A percentile compares a stretch with the other conserved stretches of the same genome.
Evolutionary conservation across 2,329 filamentous ascomycete genomes (phyloP).

Genomic region (Helotiales sp.): DNA sequence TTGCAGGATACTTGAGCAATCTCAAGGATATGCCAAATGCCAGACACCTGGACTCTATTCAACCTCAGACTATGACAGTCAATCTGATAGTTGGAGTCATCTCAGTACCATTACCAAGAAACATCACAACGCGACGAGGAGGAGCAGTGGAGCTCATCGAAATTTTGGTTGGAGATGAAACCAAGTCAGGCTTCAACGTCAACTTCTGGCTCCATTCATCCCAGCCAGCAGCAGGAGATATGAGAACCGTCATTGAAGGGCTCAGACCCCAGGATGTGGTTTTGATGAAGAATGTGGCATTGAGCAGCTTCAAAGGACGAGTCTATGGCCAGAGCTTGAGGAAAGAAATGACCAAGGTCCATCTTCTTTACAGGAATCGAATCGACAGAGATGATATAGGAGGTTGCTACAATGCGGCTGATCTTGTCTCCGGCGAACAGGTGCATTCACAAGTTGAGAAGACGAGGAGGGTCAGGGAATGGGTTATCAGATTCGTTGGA

Average conservation of each 20-base stretch:
- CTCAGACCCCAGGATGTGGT: conserved; percentile 75
- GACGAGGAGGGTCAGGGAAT: conserved; percentile 67
- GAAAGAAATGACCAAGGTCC: conserved; percentile 66
- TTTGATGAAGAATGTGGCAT: conserved; percentile 74
- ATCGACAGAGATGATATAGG: conserved; percentile 51
- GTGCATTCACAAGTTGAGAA: conserved; percentile 58
- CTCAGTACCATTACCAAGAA: conserved; percentile 65
- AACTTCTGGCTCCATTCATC: conserved; percentile 73
- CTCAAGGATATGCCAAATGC: conserved; percentile 71
- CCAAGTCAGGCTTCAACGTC: conserved; percentile 74
- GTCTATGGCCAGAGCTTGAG: conserved; percentile 86
- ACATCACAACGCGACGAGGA: conserved; percentile 67
- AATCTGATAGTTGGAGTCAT: conserved; percentile 82
- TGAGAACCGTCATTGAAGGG: conserved; percentile 35
- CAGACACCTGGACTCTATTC: conserved; percentile 61
- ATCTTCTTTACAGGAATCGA: conserved; percentile 61
- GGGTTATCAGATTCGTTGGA: conserved; percentile 72
- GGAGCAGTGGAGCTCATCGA: conserved; percentile 68
- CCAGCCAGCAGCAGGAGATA: conserved; percentile 28
- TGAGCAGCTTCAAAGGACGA: conserved; percentile 71
- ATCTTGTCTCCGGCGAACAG: conserved; percentile 38
- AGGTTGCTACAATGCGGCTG: conserved; percentile 57
- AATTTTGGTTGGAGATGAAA: conserved; percentile 82
- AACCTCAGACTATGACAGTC: conserved; percentile 78
- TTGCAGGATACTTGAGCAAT: conserved; percentile 51